Evolutionary conservation across 495 filamentous ascomycete species (phyloP).

Genomic region (Neurospora sp.): DNA sequence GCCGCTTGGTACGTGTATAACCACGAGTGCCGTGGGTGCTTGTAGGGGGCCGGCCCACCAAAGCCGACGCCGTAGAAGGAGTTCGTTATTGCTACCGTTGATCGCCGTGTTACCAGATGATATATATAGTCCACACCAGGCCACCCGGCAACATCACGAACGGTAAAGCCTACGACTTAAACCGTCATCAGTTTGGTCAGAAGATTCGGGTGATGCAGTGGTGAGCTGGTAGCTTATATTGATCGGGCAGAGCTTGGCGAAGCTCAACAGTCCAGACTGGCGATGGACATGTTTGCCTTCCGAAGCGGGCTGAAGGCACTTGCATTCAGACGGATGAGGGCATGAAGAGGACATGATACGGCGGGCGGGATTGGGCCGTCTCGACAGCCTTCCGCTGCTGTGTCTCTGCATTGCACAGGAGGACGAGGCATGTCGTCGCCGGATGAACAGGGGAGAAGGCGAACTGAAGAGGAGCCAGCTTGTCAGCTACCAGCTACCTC

Average conservation of each 20-base stretch:
- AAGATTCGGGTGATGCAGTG: neutral
- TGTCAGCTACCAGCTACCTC: neutral
- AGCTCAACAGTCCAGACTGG: neutral
- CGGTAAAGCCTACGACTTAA: neutral
- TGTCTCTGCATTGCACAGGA: neutral
- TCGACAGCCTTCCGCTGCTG: neutral
- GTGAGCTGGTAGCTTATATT: neutral
- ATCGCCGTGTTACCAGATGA: neutral
- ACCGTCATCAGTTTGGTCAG: neutral
- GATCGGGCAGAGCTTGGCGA: neutral
- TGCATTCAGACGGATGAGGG: neutral
- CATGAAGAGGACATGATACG: neutral
- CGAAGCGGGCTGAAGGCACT: neutral
- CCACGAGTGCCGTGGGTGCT: neutral
- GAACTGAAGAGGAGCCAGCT: neutral
- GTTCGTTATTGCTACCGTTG: neutral
- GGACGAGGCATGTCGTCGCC: neutral
- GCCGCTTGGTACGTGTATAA: neutral
- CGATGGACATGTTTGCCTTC: neutral
- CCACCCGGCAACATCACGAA: neutral
- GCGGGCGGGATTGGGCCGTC: neutral
- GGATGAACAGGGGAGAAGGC: neutral
- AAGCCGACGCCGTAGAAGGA: neutral
- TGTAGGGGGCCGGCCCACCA: neutral
- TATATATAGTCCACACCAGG: neutral